Base-by-base conservation (phyloP, 352 stramenopile species). In the Pythium inflatum region DNA sequence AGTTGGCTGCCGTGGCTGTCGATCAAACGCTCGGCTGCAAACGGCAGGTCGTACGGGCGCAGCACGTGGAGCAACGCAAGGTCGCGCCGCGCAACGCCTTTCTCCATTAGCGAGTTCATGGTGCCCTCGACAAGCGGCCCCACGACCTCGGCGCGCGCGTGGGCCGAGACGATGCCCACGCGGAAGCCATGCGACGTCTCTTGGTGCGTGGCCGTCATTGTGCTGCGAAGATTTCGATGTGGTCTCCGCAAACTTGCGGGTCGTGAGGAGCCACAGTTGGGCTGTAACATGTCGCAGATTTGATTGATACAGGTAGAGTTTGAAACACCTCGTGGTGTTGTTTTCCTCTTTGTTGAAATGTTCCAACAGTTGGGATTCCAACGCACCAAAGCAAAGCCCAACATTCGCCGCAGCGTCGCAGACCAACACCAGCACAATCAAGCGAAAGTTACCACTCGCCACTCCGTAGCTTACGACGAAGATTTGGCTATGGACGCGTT, bases 401-500 rank as follows among this genome's bases (percentile, higher is more conserved):
- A n/a, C n/a, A n/a, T 49, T 49, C 16, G 16, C 50, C 51, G 33
- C 51, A 59, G 33, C 51, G 51, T 59, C 51, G 51, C 51, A 59
- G 51, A 59, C 28, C 30, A 36, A 41, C 11, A 49, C 28, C 48
- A 38, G 38, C 9, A 7, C 46, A 8, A 53, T 8, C 46, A 8
- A n/a, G n/a, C 24, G 46, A 53, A 53, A 31, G 9, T 33, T 53
- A 53, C 22, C 46, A 24, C 16, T n/a, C 24, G 7, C 22, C 46
- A 41, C 33, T n/a, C 38, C 7, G 43, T 60, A 60, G 12, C 57
- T 72, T 72, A 57, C 65, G 25, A n/a, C 36, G 25, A 62, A 64
- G 31, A 14, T 22, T 62, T 62, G 77, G 65, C 68, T 11, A 77
- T 85, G 56, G 83, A 93, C 71, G 88, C 89, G 62, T 95, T 93